Evolutionary conservation across 2,329 filamentous ascomycete species (phyloP).

Genomic region (Fusarium ramigenum): DNA sequence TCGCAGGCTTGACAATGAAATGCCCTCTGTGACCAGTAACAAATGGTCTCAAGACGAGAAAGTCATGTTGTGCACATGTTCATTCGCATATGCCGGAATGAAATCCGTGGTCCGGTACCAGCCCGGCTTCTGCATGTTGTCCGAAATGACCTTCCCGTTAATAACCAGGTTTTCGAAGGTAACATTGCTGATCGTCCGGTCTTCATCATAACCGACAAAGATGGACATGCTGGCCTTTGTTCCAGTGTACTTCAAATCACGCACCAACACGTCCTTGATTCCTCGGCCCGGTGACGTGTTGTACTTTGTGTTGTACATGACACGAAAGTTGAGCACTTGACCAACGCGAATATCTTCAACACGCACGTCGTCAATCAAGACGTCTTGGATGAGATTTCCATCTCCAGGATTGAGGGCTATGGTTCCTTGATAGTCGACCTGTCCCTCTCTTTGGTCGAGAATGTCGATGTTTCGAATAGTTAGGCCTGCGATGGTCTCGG

Average conservation of each 20-base stretch:
- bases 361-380: not conserved
- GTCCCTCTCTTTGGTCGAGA: not conserved
- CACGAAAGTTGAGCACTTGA: not conserved
- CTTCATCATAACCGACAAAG: not conserved
- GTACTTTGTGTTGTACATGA: not conserved
- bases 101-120: not conserved
- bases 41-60: not conserved
- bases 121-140: not conserved
- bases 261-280: fast-evolving
- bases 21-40: fast-evolving
- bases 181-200: not conserved
- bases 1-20: not conserved
- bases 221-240: not conserved
- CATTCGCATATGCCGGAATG: not conserved
- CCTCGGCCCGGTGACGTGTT: not conserved
- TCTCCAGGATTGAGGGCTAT: not conserved
- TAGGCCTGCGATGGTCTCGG: not conserved
- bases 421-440: not conserved
- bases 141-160: not conserved
- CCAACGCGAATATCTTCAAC: not conserved
- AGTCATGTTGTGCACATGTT: not conserved
- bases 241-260: not conserved
- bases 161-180: not conserved
- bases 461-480: not conserved
- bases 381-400: not conserved